phyloP scores from a whole-genome alignment of 2,329 filamentous ascomycete genomes.

The Cladosporium sp. region DNA sequence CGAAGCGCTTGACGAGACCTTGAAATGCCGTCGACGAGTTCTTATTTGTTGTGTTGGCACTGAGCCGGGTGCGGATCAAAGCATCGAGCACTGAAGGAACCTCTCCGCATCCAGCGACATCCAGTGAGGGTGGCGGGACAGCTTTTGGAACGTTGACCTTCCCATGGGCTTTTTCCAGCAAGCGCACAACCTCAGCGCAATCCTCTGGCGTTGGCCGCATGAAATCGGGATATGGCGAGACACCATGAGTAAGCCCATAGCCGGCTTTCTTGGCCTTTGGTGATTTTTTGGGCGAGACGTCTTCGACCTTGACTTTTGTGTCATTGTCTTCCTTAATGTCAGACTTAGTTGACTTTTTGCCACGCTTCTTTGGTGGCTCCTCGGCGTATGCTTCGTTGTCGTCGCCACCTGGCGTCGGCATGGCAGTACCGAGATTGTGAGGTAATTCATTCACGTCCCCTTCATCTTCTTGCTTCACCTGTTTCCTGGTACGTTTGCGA shows the following conservation, averaged over 20 bases:
- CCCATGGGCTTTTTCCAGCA: constrained; percentile 64
- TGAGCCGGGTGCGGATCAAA: constrained; percentile 57
- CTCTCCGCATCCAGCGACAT: constrained; percentile 65
- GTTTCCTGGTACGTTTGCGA: constrained; percentile 35
- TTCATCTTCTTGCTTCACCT: constrained; percentile 33
- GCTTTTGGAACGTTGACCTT: constrained; percentile 58
- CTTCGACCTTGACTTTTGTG: constrained; percentile 19
- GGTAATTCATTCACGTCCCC: constrained; percentile 46
- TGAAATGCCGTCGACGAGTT: constrained; percentile 64
- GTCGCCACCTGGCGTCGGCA: constrained; percentile 27
- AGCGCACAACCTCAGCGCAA: constrained; percentile 62
- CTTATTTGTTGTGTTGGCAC: constrained; percentile 54
- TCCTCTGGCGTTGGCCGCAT: constrained; percentile 60
- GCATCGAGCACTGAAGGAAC: constrained; percentile 62
- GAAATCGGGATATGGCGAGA: constrained; percentile 65
- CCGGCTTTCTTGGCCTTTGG: constrained; percentile 37
- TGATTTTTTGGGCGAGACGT: constrained; percentile 29
- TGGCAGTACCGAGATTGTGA: constrained; percentile 49
- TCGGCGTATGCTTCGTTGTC: constrained; percentile 14
- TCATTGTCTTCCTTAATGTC: constrained; percentile 11
- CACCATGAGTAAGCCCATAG: constrained; percentile 44
- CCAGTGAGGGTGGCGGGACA: constrained; percentile 65
- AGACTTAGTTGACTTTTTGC: constrained; percentile 17
- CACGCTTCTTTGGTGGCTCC: constrained; percentile 26
- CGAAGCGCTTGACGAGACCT: constrained; percentile 60